Conservation (phyloP, 2,329 filamentous ascomycete genomes). For the Davidsoniella australis region DNA sequence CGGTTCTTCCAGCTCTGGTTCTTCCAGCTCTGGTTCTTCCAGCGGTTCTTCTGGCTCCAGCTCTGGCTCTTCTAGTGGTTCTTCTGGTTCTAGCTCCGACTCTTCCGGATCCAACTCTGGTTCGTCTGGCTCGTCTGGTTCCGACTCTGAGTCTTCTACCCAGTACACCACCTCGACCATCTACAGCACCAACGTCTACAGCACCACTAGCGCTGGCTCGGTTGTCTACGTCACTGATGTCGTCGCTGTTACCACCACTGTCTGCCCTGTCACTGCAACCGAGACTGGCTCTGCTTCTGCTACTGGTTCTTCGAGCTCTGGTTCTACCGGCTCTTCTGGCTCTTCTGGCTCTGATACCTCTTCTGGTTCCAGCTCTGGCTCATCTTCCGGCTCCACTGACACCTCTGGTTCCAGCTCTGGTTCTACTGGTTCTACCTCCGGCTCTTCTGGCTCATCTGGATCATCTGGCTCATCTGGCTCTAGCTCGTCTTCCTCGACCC, state of each 20-base stretch:
- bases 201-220: constrained; percentile 17
- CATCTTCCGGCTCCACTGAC: neutral
- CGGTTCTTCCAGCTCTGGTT: too few species aligned
- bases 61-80: neutral
- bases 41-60: neutral
- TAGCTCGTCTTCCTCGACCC: neutral
- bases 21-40: too few species aligned
- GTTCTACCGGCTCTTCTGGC: too few species aligned
- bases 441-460: neutral
- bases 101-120: neutral
- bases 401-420: neutral
- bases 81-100: neutral
- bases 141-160: neutral
- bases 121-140: neutral
- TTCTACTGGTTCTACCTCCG: neutral
- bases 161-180: constrained; percentile 5
- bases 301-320: neutral
- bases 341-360: neutral
- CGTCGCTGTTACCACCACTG: constrained; percentile 18
- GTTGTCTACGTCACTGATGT: constrained; percentile 27
- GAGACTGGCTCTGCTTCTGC: neutral
- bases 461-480: neutral
- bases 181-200: constrained; percentile 1
- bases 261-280: neutral
- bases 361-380: neutral